Evolutionary conservation across 352 stramenopile species (phyloP), one percentile per base, ranked within the genome.

Genomic region (Pythium myriotylum): DNA sequence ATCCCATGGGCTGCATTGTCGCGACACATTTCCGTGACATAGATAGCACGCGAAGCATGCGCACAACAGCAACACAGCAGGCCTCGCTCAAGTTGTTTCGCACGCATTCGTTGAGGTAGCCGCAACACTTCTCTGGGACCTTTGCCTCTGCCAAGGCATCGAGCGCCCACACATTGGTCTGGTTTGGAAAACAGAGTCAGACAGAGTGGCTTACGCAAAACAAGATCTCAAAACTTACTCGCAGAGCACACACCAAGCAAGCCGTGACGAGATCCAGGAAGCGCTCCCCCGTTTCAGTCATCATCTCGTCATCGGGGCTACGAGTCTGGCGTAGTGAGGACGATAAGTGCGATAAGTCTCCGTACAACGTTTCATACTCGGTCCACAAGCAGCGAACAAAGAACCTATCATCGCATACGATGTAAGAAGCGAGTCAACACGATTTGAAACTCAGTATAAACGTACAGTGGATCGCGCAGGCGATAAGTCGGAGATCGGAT

Each of bases 401-500:
- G 52, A 83, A 88, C 32, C 85, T 94, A 51, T 7, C 39, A 29
- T 10, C 16, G 7, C 29, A 39, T 1, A 51, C 16, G 10, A 54
- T 12, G 65, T 2, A 22, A 56, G 5, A 17, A 50, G 14, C 2
- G 12, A 14, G 58, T n/a, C 3, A 47, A 48, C 46, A 22, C 42
- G 10, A 13, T 2, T 10, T 2, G 26, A 52, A n/a, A 26, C 12
- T 1, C n/a, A 1, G n/a, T 55, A 80, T 14, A 24, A 51, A 51
- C 10, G 63, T 82, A 93, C 74, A 94, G 79, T 27, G 95, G 92
- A 66, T 99, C 91, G 17, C 91, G 86, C 22, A 99, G 74, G 37
- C 86, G 83, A 69, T 92, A 97, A 8, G 89, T 97, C 27, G 95
- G 94, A 46, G 96, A 86, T 67, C 98, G 94, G 52, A 99, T 74